Conservation (phyloP, 2,329 filamentous ascomycete species). For the Neurospora crassa region DNA sequence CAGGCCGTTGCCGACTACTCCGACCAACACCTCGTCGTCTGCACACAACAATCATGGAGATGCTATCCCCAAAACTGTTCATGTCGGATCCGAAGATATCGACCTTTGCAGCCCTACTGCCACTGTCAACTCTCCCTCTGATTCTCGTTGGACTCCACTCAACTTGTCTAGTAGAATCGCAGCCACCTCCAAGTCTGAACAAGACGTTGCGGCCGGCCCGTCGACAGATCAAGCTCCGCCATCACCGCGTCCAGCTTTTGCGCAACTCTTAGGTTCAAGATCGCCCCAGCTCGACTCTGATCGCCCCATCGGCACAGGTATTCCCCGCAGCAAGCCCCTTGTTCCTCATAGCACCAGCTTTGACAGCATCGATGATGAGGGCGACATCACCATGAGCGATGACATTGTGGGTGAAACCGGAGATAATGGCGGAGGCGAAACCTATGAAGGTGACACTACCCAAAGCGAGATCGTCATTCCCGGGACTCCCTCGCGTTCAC, state of each 20-base stretch:
- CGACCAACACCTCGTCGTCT: neutral
- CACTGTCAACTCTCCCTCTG: neutral
- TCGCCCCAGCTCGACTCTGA: neutral
- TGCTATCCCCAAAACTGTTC: neutral
- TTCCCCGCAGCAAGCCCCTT: conserved; percentile 7
- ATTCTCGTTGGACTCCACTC: neutral
- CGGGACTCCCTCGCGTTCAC: neutral
- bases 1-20: neutral
- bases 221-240: neutral
- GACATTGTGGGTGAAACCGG: neutral
- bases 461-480: neutral
- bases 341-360: neutral
- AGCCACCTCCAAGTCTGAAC: neutral
- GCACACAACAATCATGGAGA: neutral
- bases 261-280: neutral
- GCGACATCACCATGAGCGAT: neutral
- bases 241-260: neutral
- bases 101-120: neutral
- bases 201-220: neutral
- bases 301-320: conserved; percentile 3
- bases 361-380: conserved; percentile 2
- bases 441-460: neutral
- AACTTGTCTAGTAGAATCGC: neutral
- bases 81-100: neutral
- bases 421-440: neutral